A percentile compares a stretch with the other conserved stretches of the same genome.
These are phyloP conservation scores for Penicillium aurantiogriseum DNA, from an alignment of 2,329 filamentous ascomycete genomes.

Conservation along the genomic window DNA sequence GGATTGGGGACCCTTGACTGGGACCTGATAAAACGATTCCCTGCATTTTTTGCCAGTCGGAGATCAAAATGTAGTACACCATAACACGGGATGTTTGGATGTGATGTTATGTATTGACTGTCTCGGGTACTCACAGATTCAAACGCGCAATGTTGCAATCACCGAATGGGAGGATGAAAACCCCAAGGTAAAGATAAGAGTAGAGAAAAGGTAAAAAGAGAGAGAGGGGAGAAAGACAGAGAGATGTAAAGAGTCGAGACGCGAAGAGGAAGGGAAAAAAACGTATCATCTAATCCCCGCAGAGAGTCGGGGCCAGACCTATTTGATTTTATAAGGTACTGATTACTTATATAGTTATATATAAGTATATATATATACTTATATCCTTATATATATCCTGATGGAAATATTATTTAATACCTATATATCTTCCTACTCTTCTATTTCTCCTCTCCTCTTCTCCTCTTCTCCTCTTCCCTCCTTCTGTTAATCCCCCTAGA, in stretches of 20 bases:
- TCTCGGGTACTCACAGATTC: constrained; percentile 5
- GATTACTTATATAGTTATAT: no score
- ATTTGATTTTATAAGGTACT: neutral
- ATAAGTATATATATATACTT: no score
- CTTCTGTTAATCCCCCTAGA: neutral
- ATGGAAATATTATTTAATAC: no score
- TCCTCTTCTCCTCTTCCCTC: neutral
- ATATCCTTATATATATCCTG: no score
- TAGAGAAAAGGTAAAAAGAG: neutral
- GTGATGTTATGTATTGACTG: neutral
- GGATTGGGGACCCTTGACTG: neutral
- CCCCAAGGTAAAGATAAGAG: no score
- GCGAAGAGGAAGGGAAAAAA: neutral
- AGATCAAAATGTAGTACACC: neutral
- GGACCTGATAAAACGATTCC: neutral
- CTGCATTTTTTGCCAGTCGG: neutral
- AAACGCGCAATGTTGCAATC: neutral
- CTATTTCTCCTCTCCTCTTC: neutral
- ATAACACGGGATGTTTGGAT: neutral
- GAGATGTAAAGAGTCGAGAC: neutral
- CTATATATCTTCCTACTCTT: no score
- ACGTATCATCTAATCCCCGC: constrained; percentile 2
- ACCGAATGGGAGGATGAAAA: no score
- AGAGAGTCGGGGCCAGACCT: neutral
- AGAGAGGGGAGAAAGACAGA: no score